A percentile compares a stretch with the other conserved stretches of the same genome.
Evolutionary conservation across 2,329 filamentous ascomycete genomes (phyloP).

Genomic region (Zymoseptoria tritici): DNA sequence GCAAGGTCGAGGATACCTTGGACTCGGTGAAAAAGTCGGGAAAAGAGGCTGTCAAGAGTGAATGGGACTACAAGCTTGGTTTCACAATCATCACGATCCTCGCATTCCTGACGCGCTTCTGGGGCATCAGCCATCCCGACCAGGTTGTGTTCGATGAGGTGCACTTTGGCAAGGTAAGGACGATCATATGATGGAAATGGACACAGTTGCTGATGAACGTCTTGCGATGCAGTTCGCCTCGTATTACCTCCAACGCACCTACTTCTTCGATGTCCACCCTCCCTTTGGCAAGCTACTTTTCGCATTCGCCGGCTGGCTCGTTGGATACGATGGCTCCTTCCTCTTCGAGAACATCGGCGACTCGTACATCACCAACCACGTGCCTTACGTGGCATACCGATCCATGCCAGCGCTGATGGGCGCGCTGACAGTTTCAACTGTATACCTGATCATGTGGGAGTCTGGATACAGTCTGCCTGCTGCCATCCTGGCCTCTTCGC

Average conservation of each 20-base stretch:
- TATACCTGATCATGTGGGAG: constrained; percentile 99
- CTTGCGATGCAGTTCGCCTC: constrained; percentile 41
- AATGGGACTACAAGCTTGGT: constrained; percentile 78
- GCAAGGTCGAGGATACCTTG: constrained; percentile 34
- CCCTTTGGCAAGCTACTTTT: constrained; percentile 98
- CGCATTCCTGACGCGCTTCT: constrained; percentile 89
- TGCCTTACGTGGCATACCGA: constrained; percentile 93
- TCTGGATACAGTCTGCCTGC: constrained; percentile 94
- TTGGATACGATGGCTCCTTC: constrained; percentile 94
- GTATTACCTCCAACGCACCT: constrained; percentile 88
- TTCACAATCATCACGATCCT: constrained; percentile 69
- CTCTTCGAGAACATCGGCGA: constrained; percentile 99
- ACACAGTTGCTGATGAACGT: constrained; percentile 2
- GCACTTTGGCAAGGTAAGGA: constrained; percentile 89
- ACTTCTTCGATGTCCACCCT: constrained; percentile 99
- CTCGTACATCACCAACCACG: constrained; percentile 93
- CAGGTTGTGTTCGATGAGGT: constrained; percentile 99
- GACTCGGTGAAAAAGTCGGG: constrained; percentile 29
- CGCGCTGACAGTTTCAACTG: constrained; percentile 84
- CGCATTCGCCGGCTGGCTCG: constrained; percentile 92
- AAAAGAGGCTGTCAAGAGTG: constrained; percentile 32
- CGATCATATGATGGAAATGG: constrained; percentile 19
- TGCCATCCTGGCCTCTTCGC: constrained; percentile 73
- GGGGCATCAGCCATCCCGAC: constrained; percentile 88
- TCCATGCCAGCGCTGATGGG: constrained; percentile 87